Base-by-base conservation (phyloP, 1,284 basidiomycete species). In the Melampsora americana region DNA sequence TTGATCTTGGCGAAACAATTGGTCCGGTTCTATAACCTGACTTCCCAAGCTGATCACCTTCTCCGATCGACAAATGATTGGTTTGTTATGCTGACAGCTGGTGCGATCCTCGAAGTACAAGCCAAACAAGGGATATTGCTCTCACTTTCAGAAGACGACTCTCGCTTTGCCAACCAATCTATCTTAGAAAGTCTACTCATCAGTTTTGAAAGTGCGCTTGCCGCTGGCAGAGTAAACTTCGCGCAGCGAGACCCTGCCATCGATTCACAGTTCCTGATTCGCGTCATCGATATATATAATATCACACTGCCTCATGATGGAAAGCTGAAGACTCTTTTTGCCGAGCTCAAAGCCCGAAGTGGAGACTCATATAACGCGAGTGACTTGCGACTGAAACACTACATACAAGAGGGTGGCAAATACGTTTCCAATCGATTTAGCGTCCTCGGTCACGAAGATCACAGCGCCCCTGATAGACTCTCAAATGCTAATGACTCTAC, bases 371-470 rank as follows among this genome's bases (percentile, higher is more conserved):
- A 66, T 28, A 32, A n/a, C 11, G 39, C 48, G 16, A 23, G 46
- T n/a, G 53, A 64, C 7, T 28, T 50, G 28, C 64, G 72, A 12
- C 59, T 75, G 12, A 28, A 68, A 23, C 65, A 68, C 67, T 75
- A 68, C 23, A 61, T 60, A 39, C n/a, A 75, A 67, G 65, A 75
- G 42, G 71, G 62, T 18, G 50, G 53, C 26, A 65, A 66, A 14
- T 66, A 73, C 59, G 23, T 66, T 23, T 48, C 71, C 5, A 73
- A 73, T 66, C 71, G 71, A 50, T 73, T 73, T 53, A 62, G 71
- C 35, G 32, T 59, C 32, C 46, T 73, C 23, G 44, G 71, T 39
- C 61, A 73, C 53, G 44, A 39, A 62, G 65, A 46, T 26, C 42
- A 42, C 12, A 50, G 23, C 53, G 30, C 39, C 28, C 9, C 32